A percentile compares a stretch with the other conserved stretches of the same genome.
Conservation (phyloP, 768 basidiomycete genomes). For the Amanita polypyramis region DNA sequence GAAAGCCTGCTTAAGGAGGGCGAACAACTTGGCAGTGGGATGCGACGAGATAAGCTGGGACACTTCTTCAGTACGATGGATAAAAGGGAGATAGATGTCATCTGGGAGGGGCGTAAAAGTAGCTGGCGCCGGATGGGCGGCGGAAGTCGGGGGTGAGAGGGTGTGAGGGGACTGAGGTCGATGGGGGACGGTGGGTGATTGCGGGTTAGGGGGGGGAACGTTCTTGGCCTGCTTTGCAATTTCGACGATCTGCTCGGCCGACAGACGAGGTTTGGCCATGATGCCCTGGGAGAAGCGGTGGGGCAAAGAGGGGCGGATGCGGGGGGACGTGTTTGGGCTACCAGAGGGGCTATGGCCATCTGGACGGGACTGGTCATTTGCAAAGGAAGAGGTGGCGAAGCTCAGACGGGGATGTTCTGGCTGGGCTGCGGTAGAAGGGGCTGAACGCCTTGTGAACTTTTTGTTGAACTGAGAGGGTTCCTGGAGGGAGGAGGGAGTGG, state of each 20-base stretch:
- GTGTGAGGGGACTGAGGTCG: constrained; percentile 16
- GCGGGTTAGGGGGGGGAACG: constrained; percentile 17
- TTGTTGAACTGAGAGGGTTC: constrained; percentile 21
- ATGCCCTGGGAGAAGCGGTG: constrained; percentile 14
- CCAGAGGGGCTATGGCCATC: constrained; percentile 13
- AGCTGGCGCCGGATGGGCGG: constrained; percentile 26
- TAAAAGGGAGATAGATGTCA: constrained; percentile 76
- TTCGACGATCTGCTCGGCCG: constrained; percentile 67
- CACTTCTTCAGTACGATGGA: constrained; percentile 76
- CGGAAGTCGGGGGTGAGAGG: constrained; percentile 9
- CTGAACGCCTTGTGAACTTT: not conserved
- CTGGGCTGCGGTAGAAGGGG: constrained; percentile 12
- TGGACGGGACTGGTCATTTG: constrained; percentile 17
- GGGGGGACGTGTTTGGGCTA: constrained; percentile 31
- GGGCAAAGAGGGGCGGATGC: constrained; percentile 40
- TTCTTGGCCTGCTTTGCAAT: constrained; percentile 55
- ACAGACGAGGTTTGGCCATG: constrained; percentile 38
- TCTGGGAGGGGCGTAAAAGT: constrained; percentile 69
- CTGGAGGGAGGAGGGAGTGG: constrained; percentile 18
- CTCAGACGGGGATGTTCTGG: constrained; percentile 18
- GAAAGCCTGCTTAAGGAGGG: constrained; percentile 66
- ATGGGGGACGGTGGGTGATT: constrained; percentile 12
- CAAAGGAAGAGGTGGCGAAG: constrained; percentile 62
- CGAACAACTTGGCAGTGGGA: constrained; percentile 62
- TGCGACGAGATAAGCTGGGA: constrained; percentile 49